Percentiles rank a stretch among this genome's conserved stretches.
Conservation (phyloP, 208 protist genomes). For the Leishmania gerbilli region DNA sequence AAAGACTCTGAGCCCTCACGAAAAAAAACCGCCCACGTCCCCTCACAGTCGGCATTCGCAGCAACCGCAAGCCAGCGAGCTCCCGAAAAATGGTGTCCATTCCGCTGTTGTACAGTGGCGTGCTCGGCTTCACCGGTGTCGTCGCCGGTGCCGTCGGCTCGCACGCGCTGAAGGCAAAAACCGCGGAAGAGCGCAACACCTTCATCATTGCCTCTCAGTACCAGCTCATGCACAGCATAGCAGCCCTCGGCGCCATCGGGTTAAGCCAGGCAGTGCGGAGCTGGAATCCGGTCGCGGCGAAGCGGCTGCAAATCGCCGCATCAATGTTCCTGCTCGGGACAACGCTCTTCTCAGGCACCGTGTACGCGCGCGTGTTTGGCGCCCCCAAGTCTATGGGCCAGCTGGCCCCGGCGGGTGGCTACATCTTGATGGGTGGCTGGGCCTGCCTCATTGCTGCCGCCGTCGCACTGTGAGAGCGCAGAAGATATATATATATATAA, state of each 20-base stretch:
- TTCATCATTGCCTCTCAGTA: slow-evolving; percentile 40
- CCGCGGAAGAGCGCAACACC: slow-evolving; percentile 28
- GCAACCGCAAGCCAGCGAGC: neutral
- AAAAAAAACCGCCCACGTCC: neutral
- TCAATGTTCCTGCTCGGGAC: slow-evolving; percentile 40
- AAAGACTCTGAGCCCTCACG: neutral
- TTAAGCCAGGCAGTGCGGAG: slow-evolving; percentile 13
- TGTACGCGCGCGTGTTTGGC: slow-evolving; percentile 45
- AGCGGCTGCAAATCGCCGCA: slow-evolving; percentile 20
- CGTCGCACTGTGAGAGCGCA: slow-evolving; percentile 15
- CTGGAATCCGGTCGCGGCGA: slow-evolving; percentile 17
- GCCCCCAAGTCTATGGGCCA: slow-evolving; percentile 26
- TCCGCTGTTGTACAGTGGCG: slow-evolving; percentile 28
- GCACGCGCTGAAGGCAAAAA: slow-evolving; percentile 35
- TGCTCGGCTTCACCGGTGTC: slow-evolving; percentile 40
- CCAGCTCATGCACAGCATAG: slow-evolving; percentile 57
- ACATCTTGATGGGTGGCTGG: slow-evolving; percentile 54
- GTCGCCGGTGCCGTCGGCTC: slow-evolving; percentile 42
- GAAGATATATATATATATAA: neutral
- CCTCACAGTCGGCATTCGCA: neutral
- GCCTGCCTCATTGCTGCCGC: slow-evolving; percentile 28
- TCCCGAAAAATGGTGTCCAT: slow-evolving; percentile 12
- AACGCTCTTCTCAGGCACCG: slow-evolving; percentile 44
- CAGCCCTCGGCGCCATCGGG: slow-evolving; percentile 30
- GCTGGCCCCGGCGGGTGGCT: slow-evolving; percentile 41